Evolutionary conservation across 805 yeast species (phyloP).

Genomic region (Myxozyma udenii): DNA sequence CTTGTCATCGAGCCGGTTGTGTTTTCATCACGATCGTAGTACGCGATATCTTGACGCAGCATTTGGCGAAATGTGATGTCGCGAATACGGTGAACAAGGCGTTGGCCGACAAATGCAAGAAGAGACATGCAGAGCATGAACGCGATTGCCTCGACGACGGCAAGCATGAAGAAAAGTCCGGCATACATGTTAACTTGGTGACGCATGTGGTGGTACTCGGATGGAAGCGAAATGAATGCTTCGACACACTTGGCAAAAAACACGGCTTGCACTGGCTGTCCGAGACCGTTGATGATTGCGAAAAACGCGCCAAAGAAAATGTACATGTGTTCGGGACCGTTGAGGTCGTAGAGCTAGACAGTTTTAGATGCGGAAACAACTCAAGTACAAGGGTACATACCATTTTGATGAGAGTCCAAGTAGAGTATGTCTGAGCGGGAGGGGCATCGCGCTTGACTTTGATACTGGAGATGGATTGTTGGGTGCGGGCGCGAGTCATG

Average conservation of each 20-base stretch:
- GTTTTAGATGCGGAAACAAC: too few species aligned
- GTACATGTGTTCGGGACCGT: slow-evolving; percentile 9
- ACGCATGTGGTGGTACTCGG: slow-evolving; percentile 33
- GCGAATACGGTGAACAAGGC: slow-evolving; percentile 32
- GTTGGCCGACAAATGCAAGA: slow-evolving; percentile 24
- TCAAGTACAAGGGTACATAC: not conserved
- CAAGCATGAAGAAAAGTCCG: slow-evolving; percentile 30
- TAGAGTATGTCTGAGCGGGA: not conserved
- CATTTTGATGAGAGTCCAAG: not conserved
- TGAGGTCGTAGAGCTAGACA: too few species aligned
- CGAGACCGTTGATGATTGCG: slow-evolving; percentile 39
- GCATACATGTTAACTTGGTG: slow-evolving; percentile 35
- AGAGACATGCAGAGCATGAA: slow-evolving; percentile 7
- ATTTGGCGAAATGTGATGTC: slow-evolving; percentile 27
- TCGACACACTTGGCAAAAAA: slow-evolving; percentile 40
- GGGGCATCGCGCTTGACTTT: not conserved
- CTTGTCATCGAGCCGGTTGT: slow-evolving; percentile 34
- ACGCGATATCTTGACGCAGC: slow-evolving; percentile 35
- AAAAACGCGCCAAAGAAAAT: slow-evolving; percentile 6
- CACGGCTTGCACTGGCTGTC: slow-evolving; percentile 41
- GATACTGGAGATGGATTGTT: not conserved
- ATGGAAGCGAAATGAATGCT: slow-evolving; percentile 32
- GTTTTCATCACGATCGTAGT: slow-evolving; percentile 34
- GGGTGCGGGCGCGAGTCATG: not conserved
- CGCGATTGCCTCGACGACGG: slow-evolving; percentile 30